phyloP scores from a whole-genome alignment of 2,329 filamentous ascomycete genomes.

The Calonectria ilicicola region DNA sequence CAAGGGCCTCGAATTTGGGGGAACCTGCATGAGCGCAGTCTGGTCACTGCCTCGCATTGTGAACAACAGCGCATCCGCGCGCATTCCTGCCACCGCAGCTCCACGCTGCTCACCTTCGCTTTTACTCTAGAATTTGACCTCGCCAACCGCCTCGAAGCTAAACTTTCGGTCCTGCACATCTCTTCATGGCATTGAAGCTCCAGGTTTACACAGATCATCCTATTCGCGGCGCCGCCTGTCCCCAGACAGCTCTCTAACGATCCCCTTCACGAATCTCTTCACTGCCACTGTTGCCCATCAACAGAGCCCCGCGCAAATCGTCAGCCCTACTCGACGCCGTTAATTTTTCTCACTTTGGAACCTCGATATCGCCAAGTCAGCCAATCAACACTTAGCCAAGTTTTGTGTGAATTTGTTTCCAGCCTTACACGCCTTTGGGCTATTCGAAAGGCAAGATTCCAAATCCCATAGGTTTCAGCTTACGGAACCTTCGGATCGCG shows the following conservation, averaged over 20 bases:
- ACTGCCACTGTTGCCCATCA: conserved; percentile 5
- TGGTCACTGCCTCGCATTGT: conserved; percentile 38
- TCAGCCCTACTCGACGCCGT: conserved; percentile 21
- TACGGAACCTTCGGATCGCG: conserved; percentile 32
- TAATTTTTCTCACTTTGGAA: not conserved
- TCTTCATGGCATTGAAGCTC: conserved; percentile 11
- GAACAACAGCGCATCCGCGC: conserved; percentile 17
- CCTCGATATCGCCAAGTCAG: conserved; percentile 1
- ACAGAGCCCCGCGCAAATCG: conserved; percentile 21
- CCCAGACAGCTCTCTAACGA: conserved; percentile 12
- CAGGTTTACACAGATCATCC: conserved; percentile 10
- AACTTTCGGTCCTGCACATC: not conserved
- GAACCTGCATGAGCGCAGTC: conserved; percentile 34
- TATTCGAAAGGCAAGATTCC: conserved; percentile 17
- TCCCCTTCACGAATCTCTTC: not conserved
- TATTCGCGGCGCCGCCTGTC: conserved; percentile 8
- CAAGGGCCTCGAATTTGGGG: conserved; percentile 3
- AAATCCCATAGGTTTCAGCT: conserved; percentile 7
- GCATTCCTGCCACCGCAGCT: conserved; percentile 24
- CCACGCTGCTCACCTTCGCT: conserved; percentile 14
- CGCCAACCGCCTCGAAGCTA: conserved; percentile 13
- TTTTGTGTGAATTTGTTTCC: not conserved
- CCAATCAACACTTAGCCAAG: not conserved
- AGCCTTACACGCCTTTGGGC: conserved; percentile 12
- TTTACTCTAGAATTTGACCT: not conserved